Base-by-base conservation (phyloP, 495 filamentous ascomycete species). In the Penicillium desertorum region DNA sequence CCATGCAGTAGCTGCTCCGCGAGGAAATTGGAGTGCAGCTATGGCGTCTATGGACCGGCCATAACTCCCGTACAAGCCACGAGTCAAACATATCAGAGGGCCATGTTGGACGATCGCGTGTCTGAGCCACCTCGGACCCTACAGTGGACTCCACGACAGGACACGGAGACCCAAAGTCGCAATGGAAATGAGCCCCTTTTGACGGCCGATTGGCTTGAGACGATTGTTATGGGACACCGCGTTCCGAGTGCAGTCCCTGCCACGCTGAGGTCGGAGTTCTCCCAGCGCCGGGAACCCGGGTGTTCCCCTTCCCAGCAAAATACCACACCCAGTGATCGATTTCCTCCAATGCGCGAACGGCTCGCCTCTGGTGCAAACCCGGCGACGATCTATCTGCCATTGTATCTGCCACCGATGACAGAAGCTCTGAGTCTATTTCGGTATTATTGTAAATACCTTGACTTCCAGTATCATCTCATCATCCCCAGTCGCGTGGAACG, bases 1-100 rank as follows among this genome's bases (percentile, higher is more conserved):
- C 80, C 80, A 19, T 81, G 80, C 55, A 68, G 68, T 17, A 81
- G 75, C 47, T 83, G 80, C 52, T 23, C 60, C 14, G 48, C 68
- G 19, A 76, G 79, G 7, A 50, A 59, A 2, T 53, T 80, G 12
- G 14, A 47, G 10, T 82, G 79, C 53, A 66, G 41, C 17, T 79
- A 64, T 56, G 58, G 58, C 2, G 9, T 22, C 11, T 41, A 42
- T 30, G 32, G 30, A 19, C 20, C 45, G 16, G 12, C 4, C 4
- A 11, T 10, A 3, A 44, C 37, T 1, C 23, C 12, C 2, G 19
- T 43, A 12, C 43, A 32, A 42, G 14, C 45, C 14, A 20, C 25
- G 19, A 37, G 25, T 17, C 51, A 37, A 50, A 25, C 12, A 27
- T 27, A 17, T 7, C 39, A 19, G 22, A 16, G 12, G 25, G 42